Evolutionary conservation across 495 filamentous ascomycete species (phyloP).

Genomic region (Hyaloscypha bicolor): DNA sequence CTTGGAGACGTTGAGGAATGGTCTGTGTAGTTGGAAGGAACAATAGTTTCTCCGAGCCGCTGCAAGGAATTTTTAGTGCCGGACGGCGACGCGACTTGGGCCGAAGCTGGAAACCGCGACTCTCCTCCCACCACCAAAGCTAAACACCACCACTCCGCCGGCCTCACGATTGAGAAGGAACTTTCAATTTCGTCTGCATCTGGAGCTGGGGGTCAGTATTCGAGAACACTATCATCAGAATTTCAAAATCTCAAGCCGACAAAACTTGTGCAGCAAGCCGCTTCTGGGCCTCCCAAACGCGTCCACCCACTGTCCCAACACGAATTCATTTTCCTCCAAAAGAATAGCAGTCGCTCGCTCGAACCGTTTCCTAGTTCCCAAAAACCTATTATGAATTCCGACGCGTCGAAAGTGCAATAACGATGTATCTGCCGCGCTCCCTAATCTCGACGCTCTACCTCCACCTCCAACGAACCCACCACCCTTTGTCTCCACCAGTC

Average conservation of each 20-base stretch:
- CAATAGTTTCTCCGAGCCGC: not conserved
- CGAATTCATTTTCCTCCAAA: not conserved
- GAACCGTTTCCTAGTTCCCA: not conserved
- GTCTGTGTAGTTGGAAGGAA: no score
- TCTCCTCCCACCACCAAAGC: not conserved
- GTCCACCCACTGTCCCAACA: not conserved
- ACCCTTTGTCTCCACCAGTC: slow-evolving; percentile 83
- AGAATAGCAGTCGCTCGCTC: not conserved
- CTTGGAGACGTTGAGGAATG: no score
- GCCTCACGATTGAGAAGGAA: not conserved
- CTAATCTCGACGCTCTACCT: slow-evolving; percentile 89
- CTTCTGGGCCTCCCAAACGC: not conserved
- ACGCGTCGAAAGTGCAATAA: slow-evolving; percentile 21
- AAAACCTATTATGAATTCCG: slow-evolving; percentile 17
- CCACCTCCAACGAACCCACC: slow-evolving; percentile 78
- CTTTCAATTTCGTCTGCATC: not conserved
- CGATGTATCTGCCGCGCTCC: slow-evolving; percentile 92
- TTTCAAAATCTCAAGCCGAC: not conserved
- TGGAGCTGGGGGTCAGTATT: not conserved
- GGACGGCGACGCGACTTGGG: not conserved
- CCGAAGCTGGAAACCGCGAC: not conserved
- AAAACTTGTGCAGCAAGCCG: not conserved
- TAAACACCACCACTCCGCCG: not conserved
- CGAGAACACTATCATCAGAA: not conserved
- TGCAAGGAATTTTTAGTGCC: not conserved